Evolutionary conservation across 1,139 yeast genomes (phyloP), one percentile per base, ranked within the genome.

Genomic region (Groenewaldozyma sp.): DNA sequence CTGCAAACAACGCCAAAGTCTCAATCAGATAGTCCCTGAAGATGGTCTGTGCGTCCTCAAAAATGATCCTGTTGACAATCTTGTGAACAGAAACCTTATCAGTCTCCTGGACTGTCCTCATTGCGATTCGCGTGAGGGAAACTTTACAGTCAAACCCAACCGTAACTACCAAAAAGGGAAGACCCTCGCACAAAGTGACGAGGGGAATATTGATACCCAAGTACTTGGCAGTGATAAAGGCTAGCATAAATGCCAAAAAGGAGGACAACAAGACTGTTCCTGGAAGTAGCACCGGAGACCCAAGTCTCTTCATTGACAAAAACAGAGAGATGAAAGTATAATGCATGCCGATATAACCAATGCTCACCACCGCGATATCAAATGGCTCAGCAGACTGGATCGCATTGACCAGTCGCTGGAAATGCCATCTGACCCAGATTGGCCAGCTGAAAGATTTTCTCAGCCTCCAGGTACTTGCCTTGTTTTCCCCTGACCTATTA

Each of bases 121-220:
- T 61, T 28, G 82, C 79, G 38, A 76, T 71, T 22, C 78, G 70
- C 1, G 96, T 83, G 50, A 88, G 72, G 22, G 78, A 71, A 21
- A 86, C 75, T 56, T 91, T 87, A 60, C 84, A 86, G 56, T 87
- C 88, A 64, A 91, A 91, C 1, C 98, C 98, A 54, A 91, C 77
- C 7, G 88, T 80, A 20, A 95, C 91, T 17, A 88, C 95, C 53
- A 91, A 71, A 62, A 91, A 91, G 20, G 98, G 98, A 37, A 91
- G 67, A 10, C 97, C 97, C 66, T 91, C 97, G 40, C 91, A 76
- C 51, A 91, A 69, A 45, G 87, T 78, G 45, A 83, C 66, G 43
- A 86, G 69, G 4, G 95, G 77, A 28, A 91, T 82, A 28, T 60
- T 58, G n/a, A 63, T 57, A 14, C 68, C 67, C 35, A 63, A 42